Evolutionary conservation across 352 stramenopile species (phyloP).

Genomic region (Pythium apleroticum): DNA sequence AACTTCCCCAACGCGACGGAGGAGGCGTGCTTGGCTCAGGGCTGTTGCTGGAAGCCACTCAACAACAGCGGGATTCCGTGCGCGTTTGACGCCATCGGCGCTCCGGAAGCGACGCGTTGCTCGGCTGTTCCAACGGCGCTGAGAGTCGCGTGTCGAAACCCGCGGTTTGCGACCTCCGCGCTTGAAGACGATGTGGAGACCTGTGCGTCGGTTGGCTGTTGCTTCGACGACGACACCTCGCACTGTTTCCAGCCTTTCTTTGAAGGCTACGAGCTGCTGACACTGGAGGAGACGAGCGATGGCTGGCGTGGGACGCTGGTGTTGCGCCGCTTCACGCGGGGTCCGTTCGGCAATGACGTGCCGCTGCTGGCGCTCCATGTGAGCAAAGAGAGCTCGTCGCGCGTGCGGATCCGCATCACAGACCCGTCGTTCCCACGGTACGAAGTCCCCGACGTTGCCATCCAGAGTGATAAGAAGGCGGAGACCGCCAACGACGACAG

Average conservation of each 20-base stretch:
- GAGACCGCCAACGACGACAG: conserved; percentile 11
- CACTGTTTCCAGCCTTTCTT: conserved; percentile 70
- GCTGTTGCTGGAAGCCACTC: conserved; percentile 79
- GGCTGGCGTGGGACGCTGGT: conserved; percentile 63
- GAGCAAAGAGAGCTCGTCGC: conserved; percentile 41
- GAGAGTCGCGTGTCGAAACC: conserved; percentile 76
- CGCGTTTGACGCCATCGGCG: conserved; percentile 43
- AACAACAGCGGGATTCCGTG: conserved; percentile 59
- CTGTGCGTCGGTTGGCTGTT: conserved; percentile 68
- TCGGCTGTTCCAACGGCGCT: conserved; percentile 35
- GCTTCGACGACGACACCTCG: conserved; percentile 47
- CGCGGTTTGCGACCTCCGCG: conserved; percentile 40
- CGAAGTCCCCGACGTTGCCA: conserved; percentile 50
- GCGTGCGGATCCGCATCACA: conserved; percentile 78
- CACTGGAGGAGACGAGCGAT: conserved; percentile 44
- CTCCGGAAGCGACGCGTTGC: conserved; percentile 31
- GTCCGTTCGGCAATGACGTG: conserved; percentile 81
- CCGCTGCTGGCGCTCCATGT: conserved; percentile 63
- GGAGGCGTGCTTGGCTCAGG: conserved; percentile 77
- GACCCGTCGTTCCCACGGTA: conserved; percentile 70
- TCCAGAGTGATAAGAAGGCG: neutral
- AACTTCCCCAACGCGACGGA: conserved; percentile 75
- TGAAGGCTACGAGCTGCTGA: conserved; percentile 69
- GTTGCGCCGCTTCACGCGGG: conserved; percentile 39
- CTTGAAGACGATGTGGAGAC: conserved; percentile 31